A percentile compares a stretch with the other conserved stretches of the same genome.
These are phyloP conservation scores for Zygosaccharomyces pseudobailii DNA, from an alignment of 1,139 yeast species.

Conservation along the genomic window DNA sequence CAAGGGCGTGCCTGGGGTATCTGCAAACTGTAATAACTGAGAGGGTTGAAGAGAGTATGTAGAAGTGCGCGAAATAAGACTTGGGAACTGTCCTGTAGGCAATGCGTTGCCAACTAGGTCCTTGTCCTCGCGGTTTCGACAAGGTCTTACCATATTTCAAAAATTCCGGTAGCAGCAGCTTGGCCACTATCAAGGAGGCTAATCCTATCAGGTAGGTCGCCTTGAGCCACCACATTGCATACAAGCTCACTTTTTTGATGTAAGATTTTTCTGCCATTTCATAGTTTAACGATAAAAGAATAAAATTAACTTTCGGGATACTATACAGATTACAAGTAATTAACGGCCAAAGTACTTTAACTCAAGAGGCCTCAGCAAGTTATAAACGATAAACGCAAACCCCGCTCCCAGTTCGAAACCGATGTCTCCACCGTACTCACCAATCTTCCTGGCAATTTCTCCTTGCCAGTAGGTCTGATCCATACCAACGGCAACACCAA, in stretches of 20 bases:
- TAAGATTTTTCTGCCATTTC: too few relatives aligned
- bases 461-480: slow-evolving; percentile 80
- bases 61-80: slow-evolving; percentile 38
- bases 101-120: neutral
- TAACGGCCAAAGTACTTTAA: slow-evolving; percentile 46
- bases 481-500: slow-evolving; percentile 86
- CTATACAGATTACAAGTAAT: neutral
- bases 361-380: slow-evolving; percentile 64
- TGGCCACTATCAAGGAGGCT: slow-evolving; percentile 25
- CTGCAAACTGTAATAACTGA: slow-evolving; percentile 12
- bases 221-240: slow-evolving; percentile 4
- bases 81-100: slow-evolving; percentile 42
- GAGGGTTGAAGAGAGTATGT: slow-evolving; percentile 20
- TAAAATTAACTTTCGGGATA: neutral
- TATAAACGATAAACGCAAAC: slow-evolving; percentile 64
- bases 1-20: slow-evolving; percentile 24
- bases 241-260: neutral
- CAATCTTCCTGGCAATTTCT: slow-evolving; percentile 57
- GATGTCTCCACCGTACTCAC: slow-evolving; percentile 74
- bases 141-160: slow-evolving; percentile 40
- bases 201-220: slow-evolving; percentile 19
- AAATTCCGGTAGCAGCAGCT: slow-evolving; percentile 27
- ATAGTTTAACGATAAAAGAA: neutral
- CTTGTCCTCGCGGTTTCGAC: slow-evolving; percentile 14
- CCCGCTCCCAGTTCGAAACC: slow-evolving; percentile 77